These are phyloP conservation scores for Corylus americana DNA, from an alignment of 306 rosid genomes.

Conservation along the genomic window DNA sequence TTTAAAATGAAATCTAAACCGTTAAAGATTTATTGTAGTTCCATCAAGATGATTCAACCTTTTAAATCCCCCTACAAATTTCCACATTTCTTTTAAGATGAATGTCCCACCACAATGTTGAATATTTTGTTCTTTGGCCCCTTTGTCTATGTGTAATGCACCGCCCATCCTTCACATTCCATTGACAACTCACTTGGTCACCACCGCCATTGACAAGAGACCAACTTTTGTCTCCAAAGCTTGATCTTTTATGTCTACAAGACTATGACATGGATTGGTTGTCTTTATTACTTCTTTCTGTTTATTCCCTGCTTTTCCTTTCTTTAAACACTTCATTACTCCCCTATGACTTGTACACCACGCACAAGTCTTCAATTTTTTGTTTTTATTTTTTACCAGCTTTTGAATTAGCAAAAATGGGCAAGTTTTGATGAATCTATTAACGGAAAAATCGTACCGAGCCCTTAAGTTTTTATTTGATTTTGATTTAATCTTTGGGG, in stretches of 20 bases:
- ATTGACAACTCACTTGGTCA: conserved; percentile 16
- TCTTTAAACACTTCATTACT: no score
- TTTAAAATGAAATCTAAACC: no score
- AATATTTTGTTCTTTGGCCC: not conserved
- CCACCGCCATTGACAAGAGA: conserved; percentile 25
- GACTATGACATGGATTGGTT: conserved; percentile 18
- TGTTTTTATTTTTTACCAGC: no score
- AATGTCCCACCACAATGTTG: conserved; percentile 33
- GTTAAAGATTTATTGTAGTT: no score
- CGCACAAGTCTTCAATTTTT: no score
- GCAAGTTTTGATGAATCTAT: not conserved
- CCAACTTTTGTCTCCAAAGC: conserved; percentile 37
- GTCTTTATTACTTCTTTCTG: conserved; percentile 22
- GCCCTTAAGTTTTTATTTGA: no score
- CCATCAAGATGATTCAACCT: not conserved
- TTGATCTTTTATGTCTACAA: conserved; percentile 1
- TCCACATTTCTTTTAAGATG: not conserved
- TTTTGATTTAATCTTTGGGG: no score
- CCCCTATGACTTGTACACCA: no score
- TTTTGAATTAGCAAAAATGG: not conserved
- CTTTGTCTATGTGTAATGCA: conserved; percentile 44
- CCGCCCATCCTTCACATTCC: conserved; percentile 30
- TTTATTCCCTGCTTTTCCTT: not conserved
- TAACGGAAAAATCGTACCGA: not conserved
- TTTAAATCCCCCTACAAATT: not conserved